A percentile compares a stretch with the other conserved stretches of the same genome.
These are phyloP conservation scores for Paracamarosporium sp. DNA, from an alignment of 2,329 filamentous ascomycete species.

Conservation along the genomic window DNA sequence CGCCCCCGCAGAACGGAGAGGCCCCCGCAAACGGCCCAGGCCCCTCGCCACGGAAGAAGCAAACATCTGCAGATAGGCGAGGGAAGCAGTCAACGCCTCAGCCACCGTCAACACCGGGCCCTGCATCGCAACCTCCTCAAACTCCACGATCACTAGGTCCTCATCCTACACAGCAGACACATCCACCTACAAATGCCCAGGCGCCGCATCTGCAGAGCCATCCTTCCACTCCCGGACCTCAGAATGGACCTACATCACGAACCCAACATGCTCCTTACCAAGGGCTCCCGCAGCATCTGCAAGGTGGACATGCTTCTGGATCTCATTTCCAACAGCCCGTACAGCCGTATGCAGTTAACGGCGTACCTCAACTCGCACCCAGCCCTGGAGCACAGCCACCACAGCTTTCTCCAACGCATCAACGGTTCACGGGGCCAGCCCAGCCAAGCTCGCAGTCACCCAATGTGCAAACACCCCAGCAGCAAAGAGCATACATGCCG, in stretches of 20 bases:
- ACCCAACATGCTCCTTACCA: slow-evolving; percentile 26
- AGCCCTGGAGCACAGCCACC: slow-evolving; percentile 28
- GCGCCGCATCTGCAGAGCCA: slow-evolving; percentile 45
- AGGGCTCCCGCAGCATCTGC: slow-evolving; percentile 18
- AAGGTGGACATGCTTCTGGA: slow-evolving; percentile 45
- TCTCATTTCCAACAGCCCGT: slow-evolving; percentile 39
- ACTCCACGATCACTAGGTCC: slow-evolving; percentile 25
- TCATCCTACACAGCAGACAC: slow-evolving; percentile 26
- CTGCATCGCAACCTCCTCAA: slow-evolving; percentile 12
- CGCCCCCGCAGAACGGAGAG: slow-evolving; percentile 21
- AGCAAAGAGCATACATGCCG: slow-evolving; percentile 40
- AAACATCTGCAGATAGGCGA: slow-evolving; percentile 20
- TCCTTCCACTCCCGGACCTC: slow-evolving; percentile 38
- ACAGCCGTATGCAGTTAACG: slow-evolving; percentile 31
- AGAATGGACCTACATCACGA: slow-evolving; percentile 28
- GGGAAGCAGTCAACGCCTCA: slow-evolving; percentile 26
- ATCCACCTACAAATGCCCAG: slow-evolving; percentile 39
- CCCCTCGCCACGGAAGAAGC: slow-evolving; percentile 38
- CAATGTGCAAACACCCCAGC: slow-evolving; percentile 34
- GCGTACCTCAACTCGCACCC: slow-evolving; percentile 34
- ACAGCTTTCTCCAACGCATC: slow-evolving; percentile 37
- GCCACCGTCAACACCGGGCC: slow-evolving; percentile 12
- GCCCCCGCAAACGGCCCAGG: slow-evolving; percentile 24
- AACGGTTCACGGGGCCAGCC: slow-evolving; percentile 32
- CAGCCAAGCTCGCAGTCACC: slow-evolving; percentile 41